A percentile compares a stretch with the other conserved stretches of the same genome.
phyloP scores from a whole-genome alignment of 192 early-diverging fungal species.

The Rhizophagus prolifer region DNA sequence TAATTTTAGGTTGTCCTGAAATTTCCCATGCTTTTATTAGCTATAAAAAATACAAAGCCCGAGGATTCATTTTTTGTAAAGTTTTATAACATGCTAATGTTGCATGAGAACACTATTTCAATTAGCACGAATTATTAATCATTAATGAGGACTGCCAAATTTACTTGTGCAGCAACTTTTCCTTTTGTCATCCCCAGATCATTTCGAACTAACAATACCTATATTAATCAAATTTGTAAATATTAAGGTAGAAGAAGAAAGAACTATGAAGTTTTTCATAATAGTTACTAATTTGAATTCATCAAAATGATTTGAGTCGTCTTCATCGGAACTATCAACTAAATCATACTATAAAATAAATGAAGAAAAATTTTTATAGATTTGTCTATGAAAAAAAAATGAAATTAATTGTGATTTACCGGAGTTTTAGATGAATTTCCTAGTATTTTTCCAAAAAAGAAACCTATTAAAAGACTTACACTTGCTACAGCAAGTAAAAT shows the following conservation, averaged over 20 bases:
- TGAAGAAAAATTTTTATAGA: background rate
- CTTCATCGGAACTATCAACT: no score
- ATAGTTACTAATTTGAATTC: slow-evolving; percentile 14
- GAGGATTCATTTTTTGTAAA: slow-evolving; percentile 46
- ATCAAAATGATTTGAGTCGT: background rate
- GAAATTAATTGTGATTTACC: background rate
- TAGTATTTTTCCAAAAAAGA: background rate
- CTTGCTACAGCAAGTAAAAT: background rate
- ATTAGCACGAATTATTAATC: background rate
- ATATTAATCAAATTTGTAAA: background rate
- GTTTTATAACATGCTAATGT: slow-evolving; percentile 81
- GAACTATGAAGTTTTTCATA: background rate
- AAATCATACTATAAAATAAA: background rate
- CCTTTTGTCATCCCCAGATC: slow-evolving; percentile 95
- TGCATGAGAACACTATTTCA: slow-evolving; percentile 80
- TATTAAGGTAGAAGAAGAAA: background rate
- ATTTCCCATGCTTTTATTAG: slow-evolving; percentile 68
- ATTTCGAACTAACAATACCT: slow-evolving; percentile 80
- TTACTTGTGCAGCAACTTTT: slow-evolving; percentile 85
- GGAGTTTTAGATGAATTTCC: background rate
- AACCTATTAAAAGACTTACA: background rate
- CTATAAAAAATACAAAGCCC: slow-evolving; percentile 35
- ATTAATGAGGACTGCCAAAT: background rate
- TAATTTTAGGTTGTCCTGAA: slow-evolving; percentile 83
- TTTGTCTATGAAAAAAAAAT: background rate